Conservation (phyloP, 2,329 filamentous ascomycete genomes). For the Colletotrichum sp. region DNA sequence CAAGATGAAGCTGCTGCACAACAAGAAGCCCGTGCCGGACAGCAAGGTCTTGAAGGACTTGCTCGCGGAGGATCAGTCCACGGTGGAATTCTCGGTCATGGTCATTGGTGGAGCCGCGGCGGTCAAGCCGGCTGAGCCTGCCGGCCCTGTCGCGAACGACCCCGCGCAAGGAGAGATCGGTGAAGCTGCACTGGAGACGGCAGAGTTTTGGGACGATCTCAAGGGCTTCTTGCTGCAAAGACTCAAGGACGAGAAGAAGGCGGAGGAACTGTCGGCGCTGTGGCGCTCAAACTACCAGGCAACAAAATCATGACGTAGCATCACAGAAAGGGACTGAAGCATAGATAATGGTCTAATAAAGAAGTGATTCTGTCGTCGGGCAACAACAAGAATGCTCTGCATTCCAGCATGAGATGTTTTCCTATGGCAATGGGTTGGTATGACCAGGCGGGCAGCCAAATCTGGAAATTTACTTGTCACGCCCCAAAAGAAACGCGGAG, state of each 20-base stretch:
- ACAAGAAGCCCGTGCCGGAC: constrained; percentile 85
- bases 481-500: constrained; percentile 28
- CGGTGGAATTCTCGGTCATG: constrained; percentile 85
- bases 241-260: constrained; percentile 72
- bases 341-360: constrained; percentile 17
- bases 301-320: constrained; percentile 33
- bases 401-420: constrained; percentile 31
- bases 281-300: constrained; percentile 77
- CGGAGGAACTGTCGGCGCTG: constrained; percentile 65
- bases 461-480: constrained; percentile 34
- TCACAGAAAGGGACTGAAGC: neutral
- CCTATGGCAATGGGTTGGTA: constrained; percentile 30
- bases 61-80: constrained; percentile 58
- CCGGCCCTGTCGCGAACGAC: constrained; percentile 35
- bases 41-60: constrained; percentile 80
- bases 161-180: constrained; percentile 2
- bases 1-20: constrained; percentile 85
- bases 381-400: constrained; percentile 30
- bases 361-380: constrained; percentile 18
- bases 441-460: constrained; percentile 36
- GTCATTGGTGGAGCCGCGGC: constrained; percentile 73
- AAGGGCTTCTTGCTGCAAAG: constrained; percentile 81
- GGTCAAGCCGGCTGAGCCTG: constrained; percentile 44
- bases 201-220: constrained; percentile 87
- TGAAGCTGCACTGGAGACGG: constrained; percentile 66